A percentile compares a stretch with the other conserved stretches of the same genome.
phyloP scores from a whole-genome alignment of 2,329 filamentous ascomycete genomes.

The Trichoderma sp. region DNA sequence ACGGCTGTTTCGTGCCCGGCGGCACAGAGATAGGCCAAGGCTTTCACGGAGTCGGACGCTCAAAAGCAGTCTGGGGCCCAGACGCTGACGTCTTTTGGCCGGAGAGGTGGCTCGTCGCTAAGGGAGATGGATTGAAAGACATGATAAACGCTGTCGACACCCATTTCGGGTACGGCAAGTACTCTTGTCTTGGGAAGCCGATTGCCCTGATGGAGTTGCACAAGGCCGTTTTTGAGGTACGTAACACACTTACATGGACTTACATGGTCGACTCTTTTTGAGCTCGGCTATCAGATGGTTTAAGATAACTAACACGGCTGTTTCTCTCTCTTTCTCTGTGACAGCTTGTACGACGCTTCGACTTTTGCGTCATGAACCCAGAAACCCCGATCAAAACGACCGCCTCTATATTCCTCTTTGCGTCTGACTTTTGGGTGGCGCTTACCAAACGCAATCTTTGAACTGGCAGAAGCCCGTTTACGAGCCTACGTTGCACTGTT shows the following conservation, averaged over 20 bases:
- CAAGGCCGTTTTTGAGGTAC: slow-evolving; percentile 48
- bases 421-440: slow-evolving; percentile 36
- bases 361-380: slow-evolving; percentile 35
- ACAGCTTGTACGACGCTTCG: slow-evolving; percentile 34
- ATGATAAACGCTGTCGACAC: slow-evolving; percentile 42
- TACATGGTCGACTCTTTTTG: background rate
- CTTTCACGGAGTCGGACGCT: slow-evolving; percentile 52
- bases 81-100: slow-evolving; percentile 53
- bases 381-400: slow-evolving; percentile 34
- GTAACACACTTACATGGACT: slow-evolving; percentile 10
- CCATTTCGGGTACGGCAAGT: slow-evolving; percentile 46
- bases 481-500: no score
- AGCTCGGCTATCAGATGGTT: no score
- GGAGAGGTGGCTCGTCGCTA: slow-evolving; percentile 50
- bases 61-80: slow-evolving; percentile 46
- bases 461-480: background rate
- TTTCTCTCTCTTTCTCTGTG: background rate
- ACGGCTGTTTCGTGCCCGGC: slow-evolving; percentile 49
- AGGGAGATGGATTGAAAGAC: slow-evolving; percentile 29
- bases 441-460: slow-evolving; percentile 26
- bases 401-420: slow-evolving; percentile 36
- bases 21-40: slow-evolving; percentile 54
- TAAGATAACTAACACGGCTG: background rate
- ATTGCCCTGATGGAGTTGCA: slow-evolving; percentile 49
- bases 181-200: slow-evolving; percentile 44